Evolutionary conservation across 2,329 filamentous ascomycete genomes (phyloP).

Genomic region (Phyllosticta citriasiana): DNA sequence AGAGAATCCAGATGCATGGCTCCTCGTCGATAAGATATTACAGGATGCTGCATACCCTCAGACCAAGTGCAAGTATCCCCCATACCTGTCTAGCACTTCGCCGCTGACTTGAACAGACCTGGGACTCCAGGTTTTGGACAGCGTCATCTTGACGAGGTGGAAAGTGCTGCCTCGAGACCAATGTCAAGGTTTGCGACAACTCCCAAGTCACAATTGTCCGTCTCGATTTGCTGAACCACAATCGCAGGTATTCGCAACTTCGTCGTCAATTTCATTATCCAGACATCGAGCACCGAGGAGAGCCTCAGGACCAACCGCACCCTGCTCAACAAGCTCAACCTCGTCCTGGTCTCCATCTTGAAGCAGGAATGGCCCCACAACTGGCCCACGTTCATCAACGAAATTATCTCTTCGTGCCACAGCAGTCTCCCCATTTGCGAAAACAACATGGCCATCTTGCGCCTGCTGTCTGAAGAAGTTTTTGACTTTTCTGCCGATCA

Average conservation of each 20-base stretch:
- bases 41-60: slow-evolving; percentile 87
- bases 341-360: slow-evolving; percentile 91
- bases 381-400: slow-evolving; percentile 99
- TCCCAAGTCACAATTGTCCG: background rate
- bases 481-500: slow-evolving; percentile 98
- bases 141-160: slow-evolving; percentile 98
- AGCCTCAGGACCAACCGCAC: slow-evolving; percentile 74
- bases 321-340: slow-evolving; percentile 93
- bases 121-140: slow-evolving; percentile 91
- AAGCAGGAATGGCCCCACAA: slow-evolving; percentile 99
- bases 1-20: slow-evolving; percentile 96
- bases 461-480: slow-evolving; percentile 91
- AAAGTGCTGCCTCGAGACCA: slow-evolving; percentile 94
- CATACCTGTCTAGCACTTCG: background rate
- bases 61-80: slow-evolving; percentile 76
- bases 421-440: slow-evolving; percentile 95
- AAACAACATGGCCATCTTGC: slow-evolving; percentile 98
- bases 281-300: slow-evolving; percentile 84
- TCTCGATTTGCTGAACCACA: slow-evolving; percentile 16
- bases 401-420: slow-evolving; percentile 94
- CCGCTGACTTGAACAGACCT: slow-evolving; percentile 50
- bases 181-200: slow-evolving; percentile 60
- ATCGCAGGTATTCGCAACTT: slow-evolving; percentile 88
- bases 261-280: slow-evolving; percentile 96
- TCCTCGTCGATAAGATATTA: slow-evolving; percentile 93